Percentiles rank a stretch among this genome's conserved stretches.
Evolutionary conservation across 352 stramenopile genomes (phyloP).

Genomic region (Phytophthora pisi): DNA sequence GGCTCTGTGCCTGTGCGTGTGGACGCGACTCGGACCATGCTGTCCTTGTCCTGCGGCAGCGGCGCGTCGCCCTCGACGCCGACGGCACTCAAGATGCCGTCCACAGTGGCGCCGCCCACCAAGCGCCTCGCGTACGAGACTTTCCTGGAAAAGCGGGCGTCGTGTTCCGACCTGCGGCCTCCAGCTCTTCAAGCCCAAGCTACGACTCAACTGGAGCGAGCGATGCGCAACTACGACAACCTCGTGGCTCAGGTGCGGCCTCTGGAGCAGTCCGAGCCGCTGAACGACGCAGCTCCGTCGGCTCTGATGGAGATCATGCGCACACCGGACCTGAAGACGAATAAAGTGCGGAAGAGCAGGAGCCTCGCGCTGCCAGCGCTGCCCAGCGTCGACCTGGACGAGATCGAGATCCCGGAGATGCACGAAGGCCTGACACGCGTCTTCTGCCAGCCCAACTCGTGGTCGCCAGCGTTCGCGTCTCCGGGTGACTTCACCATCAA

Average conservation of each 20-base stretch:
- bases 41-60: slow-evolving; percentile 35
- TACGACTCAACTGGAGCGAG: slow-evolving; percentile 20
- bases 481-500: slow-evolving; percentile 82
- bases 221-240: slow-evolving; percentile 32
- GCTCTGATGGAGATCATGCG: slow-evolving; percentile 35
- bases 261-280: slow-evolving; percentile 14
- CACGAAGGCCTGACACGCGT: slow-evolving; percentile 67
- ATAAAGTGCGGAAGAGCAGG: slow-evolving; percentile 25
- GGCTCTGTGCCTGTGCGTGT: background rate
- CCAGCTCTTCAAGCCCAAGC: background rate
- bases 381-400: slow-evolving; percentile 45
- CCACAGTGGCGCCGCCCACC: background rate
- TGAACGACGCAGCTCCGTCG: slow-evolving; percentile 1
- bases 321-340: slow-evolving; percentile 18
- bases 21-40: slow-evolving; percentile 16
- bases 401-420: slow-evolving; percentile 73
- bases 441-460: slow-evolving; percentile 68
- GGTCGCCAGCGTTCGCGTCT: slow-evolving; percentile 77
- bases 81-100: slow-evolving; percentile 14
- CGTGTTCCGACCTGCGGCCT: slow-evolving; percentile 7
- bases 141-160: slow-evolving; percentile 34
- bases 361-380: slow-evolving; percentile 24
- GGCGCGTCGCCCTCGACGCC: slow-evolving; percentile 24
- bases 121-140: slow-evolving; percentile 42
- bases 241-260: slow-evolving; percentile 28